Evolutionary conservation across 2,329 filamentous ascomycete genomes (phyloP), one percentile per base, ranked within the genome.

Genomic region (Aspergillus glaucus): DNA sequence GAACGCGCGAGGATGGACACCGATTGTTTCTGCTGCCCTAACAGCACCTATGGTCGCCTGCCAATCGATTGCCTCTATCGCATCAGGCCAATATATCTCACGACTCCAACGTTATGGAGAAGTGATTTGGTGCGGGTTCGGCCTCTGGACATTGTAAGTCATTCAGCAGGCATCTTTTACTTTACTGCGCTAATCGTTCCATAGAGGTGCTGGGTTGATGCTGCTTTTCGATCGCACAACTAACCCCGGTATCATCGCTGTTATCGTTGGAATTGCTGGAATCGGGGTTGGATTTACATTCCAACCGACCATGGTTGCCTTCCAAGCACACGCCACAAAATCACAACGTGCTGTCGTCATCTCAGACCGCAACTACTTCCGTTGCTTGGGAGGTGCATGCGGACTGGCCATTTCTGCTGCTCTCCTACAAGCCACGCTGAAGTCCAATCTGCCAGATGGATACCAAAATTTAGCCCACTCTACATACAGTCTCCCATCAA

Each of bases 321-420:
- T 79, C 12, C 80, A 83, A 59, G 78, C 79, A 0, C 79, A 84
- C 59, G 76, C 73, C 19, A 68, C 72, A 1, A 80, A 80, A 58
- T 65, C 74, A 0, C 76, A 84, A 40, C 74, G 82, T 17, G 82
- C 82, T 1, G 77, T 85, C 1, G 76, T 83, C 17, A 84, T 83
- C 32, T 80, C 79, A 2, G 77, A 78, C 45, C 73, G 82, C 1
- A 85, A 85, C 55, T 85, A 85, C 59, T 72, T 84, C 51, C 76
- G 82, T 6, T 78, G 75, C 43, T 67, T 80, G 3, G 81, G 82
- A 8, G 81, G 80, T 21, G 72, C 80, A 1, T 71, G 76, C 12
- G 81, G 81, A 0, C 72, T 85, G 0, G 80, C 79, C 0, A 66
- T 83, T 7, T 79, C 77, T 0, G 79, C 79, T 1, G 78, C 79